Evolutionary conservation across 805 yeast species (phyloP).

Genomic region (Henningerozyma blattae): DNA sequence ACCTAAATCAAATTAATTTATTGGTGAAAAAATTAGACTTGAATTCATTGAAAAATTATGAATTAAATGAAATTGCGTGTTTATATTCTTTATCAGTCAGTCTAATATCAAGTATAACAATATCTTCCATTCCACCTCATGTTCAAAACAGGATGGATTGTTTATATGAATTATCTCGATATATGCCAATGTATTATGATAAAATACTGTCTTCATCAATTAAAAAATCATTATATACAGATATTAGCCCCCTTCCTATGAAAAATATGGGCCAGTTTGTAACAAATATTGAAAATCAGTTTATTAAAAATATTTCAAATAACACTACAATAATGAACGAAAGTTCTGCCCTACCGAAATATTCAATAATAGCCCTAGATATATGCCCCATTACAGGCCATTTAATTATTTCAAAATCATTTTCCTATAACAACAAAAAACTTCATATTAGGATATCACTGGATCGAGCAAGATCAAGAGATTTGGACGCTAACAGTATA

Average conservation of each 20-base stretch:
- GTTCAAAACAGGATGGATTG: conserved; percentile 5
- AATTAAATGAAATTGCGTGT: conserved; percentile 10
- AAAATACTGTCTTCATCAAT: conserved; percentile 8
- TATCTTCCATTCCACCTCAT: neutral
- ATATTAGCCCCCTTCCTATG: conserved; percentile 4
- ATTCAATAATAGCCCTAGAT: conserved; percentile 25
- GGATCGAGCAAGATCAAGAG: conserved; percentile 35
- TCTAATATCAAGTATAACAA: conserved; percentile 11
- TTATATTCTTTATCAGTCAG: conserved; percentile 13
- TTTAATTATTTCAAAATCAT: conserved; percentile 39
- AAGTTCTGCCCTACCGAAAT: no score
- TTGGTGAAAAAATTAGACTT: conserved; percentile 9
- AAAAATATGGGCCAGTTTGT: neutral
- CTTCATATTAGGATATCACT: conserved; percentile 49
- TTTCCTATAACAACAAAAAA: conserved; percentile 25
- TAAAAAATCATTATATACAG: conserved; percentile 7
- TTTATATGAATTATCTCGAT: conserved; percentile 12
- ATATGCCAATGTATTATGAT: conserved; percentile 15
- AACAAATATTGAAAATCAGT: neutral
- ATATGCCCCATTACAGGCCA: conserved; percentile 46
- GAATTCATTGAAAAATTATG: conserved; percentile 7
- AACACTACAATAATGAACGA: neutral
- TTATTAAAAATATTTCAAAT: neutral
- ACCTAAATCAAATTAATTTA: conserved; percentile 7
- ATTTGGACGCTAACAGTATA: conserved; percentile 30